Percentiles rank a stretch among this genome's conserved stretches.
phyloP scores from a whole-genome alignment of 2,329 filamentous ascomycete genomes.

The Diaporthe vaccinii region DNA sequence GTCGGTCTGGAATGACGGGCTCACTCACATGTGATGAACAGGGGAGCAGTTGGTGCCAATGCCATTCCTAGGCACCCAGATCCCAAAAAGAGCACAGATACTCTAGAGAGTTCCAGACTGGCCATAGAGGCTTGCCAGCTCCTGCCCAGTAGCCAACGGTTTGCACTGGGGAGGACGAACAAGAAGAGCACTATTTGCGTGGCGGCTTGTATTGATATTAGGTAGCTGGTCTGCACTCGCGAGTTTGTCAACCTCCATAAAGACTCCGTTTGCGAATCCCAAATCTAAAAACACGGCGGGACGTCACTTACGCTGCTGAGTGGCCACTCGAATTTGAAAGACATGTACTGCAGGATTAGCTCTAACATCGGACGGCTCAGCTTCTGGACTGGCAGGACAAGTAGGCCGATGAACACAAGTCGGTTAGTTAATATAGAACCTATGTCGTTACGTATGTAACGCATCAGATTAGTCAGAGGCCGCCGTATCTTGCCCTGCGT shows the following conservation, averaged over 20 bases:
- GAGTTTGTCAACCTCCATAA: neutral
- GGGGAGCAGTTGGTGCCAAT: slow-evolving; percentile 18
- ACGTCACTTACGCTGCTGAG: slow-evolving; percentile 35
- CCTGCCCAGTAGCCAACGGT: slow-evolving; percentile 14
- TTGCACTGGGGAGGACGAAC: slow-evolving; percentile 23
- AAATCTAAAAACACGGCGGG: neutral
- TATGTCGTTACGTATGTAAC: slow-evolving; percentile 36
- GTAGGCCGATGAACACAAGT: slow-evolving; percentile 28
- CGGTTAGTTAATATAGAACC: slow-evolving; percentile 17
- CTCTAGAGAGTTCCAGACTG: slow-evolving; percentile 32
- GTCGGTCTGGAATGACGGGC: neutral
- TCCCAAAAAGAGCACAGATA: slow-evolving; percentile 30
- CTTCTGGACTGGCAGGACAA: slow-evolving; percentile 23
- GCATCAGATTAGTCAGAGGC: slow-evolving; percentile 22
- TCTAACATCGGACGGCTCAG: slow-evolving; percentile 36
- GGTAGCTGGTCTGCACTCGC: slow-evolving; percentile 24
- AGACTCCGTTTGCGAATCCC: neutral
- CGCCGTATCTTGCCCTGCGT: neutral
- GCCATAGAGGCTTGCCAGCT: slow-evolving; percentile 25
- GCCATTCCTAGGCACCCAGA: slow-evolving; percentile 33
- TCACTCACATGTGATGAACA: slow-evolving; percentile 37
- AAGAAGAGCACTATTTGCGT: slow-evolving; percentile 38
- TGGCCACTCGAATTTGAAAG: slow-evolving; percentile 37
- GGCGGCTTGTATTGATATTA: slow-evolving; percentile 39
- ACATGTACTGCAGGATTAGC: slow-evolving; percentile 40